phyloP scores from a whole-genome alignment of 2,329 filamentous ascomycete genomes.

The Hypoxylon sp. region DNA sequence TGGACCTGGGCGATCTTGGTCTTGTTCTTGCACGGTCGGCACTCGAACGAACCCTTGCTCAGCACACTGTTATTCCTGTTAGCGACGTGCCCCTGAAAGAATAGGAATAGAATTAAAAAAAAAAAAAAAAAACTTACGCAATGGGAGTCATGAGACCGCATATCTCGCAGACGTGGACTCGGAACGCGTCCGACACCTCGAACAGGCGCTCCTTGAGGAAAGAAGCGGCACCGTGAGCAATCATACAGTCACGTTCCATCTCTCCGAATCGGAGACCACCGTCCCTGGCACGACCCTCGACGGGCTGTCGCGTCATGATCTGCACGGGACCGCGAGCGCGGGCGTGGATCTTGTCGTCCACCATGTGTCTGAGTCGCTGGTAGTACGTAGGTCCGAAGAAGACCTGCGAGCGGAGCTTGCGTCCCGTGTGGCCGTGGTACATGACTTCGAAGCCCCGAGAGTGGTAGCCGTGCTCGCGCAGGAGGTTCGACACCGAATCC shows the following conservation, averaged over 20 bases:
- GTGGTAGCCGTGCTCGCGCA: conserved; percentile 92
- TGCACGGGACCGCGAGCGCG: conserved; percentile 95
- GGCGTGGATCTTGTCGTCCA: conserved; percentile 99
- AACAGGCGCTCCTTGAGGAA: conserved; percentile 98
- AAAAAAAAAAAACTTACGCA: conserved; percentile 74
- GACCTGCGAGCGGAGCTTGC: conserved; percentile 90
- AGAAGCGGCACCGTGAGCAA: conserved; percentile 95
- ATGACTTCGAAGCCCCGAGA: conserved; percentile 97
- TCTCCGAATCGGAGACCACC: conserved; percentile 99
- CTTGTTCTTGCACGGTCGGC: conserved; percentile 98
- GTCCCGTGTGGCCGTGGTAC: conserved; percentile 98
- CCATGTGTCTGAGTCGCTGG: conserved; percentile 98
- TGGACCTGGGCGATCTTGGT: conserved; percentile 97
- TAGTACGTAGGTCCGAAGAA: conserved; percentile 99
- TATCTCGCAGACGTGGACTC: conserved; percentile 98
- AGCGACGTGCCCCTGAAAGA: conserved; percentile 37
- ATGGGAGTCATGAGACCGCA: conserved; percentile 99
- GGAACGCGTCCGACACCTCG: conserved; percentile 96
- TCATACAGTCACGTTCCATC: conserved; percentile 99
- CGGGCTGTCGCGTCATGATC: conserved; percentile 95
- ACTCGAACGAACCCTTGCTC: conserved; percentile 95
- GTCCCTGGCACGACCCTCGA: conserved; percentile 97
- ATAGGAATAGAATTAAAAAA: conserved; percentile 9
- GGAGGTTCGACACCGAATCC: conserved; percentile 85
- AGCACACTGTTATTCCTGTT: conserved; percentile 71